Conservation (phyloP, 1,284 basidiomycete genomes). For the Heimioporus punctisporus region DNA sequence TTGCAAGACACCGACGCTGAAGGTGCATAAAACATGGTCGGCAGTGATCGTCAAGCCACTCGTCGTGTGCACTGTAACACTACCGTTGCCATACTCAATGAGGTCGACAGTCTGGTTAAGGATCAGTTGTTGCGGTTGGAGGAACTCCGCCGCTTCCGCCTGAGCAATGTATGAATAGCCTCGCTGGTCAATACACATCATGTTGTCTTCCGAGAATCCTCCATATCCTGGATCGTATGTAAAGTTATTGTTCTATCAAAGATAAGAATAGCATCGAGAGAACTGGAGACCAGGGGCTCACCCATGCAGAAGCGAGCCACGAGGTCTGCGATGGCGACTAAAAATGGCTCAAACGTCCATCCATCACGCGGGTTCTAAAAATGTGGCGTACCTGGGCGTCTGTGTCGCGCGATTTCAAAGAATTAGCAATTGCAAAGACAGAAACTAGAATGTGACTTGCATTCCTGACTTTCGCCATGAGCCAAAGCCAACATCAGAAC, state of each 20-base stretch:
- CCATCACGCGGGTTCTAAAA: too few relatives aligned
- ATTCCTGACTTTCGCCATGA: conserved; percentile 18
- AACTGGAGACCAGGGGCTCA: conserved; percentile 25
- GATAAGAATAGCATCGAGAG: conserved; percentile 9
- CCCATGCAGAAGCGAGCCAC: conserved; percentile 63
- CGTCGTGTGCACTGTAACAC: conserved; percentile 47
- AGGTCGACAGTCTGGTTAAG: conserved; percentile 54
- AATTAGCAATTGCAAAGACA: conserved; percentile 7
- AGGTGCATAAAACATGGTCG: conserved; percentile 63
- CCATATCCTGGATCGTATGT: conserved; percentile 57
- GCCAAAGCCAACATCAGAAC: not conserved
- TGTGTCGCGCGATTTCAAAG: not conserved
- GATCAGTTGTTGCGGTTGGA: conserved; percentile 45
- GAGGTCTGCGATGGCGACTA: conserved; percentile 64
- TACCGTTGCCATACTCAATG: conserved; percentile 47
- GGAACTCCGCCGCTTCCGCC: conserved; percentile 55
- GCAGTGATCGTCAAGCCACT: conserved; percentile 47
- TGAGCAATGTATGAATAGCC: conserved; percentile 62
- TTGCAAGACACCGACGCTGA: conserved; percentile 66
- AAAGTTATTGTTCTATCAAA: conserved; percentile 58
- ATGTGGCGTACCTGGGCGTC: conserved; percentile 27
- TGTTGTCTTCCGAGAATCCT: conserved; percentile 61
- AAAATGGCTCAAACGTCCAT: conserved; percentile 8
- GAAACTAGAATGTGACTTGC: conserved; percentile 12
- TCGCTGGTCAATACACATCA: conserved; percentile 59